Base-by-base conservation (phyloP, 306 rosid genomes). In the Rosa lucieae region DNA sequence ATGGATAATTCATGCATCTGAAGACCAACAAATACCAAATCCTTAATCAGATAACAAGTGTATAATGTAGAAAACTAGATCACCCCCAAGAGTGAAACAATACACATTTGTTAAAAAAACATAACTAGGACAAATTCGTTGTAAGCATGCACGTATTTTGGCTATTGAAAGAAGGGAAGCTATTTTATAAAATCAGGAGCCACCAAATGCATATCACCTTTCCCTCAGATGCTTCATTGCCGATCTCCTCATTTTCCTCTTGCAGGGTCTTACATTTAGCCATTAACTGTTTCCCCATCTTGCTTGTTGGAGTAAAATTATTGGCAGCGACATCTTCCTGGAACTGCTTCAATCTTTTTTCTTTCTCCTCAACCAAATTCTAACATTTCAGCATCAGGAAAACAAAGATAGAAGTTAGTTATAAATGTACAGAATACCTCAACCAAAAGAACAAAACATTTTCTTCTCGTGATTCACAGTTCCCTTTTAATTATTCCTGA, bases 171-270 rank as follows among this genome's bases (percentile, higher is more conserved):
- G 61, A 20, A 55, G 18, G 26, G 61, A 61, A 10, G 67, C 67
- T 61, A 59, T 10, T 26, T 18, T 13, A 61, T 10, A 59, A 59
- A 23, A 15, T 62, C 2, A 10, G 20, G 40, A 26, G 26, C 2
- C 26, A 55, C 26, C 9, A 48, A 26, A 70, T 6, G 21, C 35
- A 43, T 39, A 55, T 40, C 20, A 94, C 99, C 99, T 94, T 94
- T 72, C 92, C 99, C 87, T 94, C 99, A 23, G 97, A 86, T 85
- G 99, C 99, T 83, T 89, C 97, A 82, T 88, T 91, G 81, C 99
- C 99, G 53, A 94, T 92, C 88, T 94, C 98, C 78, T 94, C 97
- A 80, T 94, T 94, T 91, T 94, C 99, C 86, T 91, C 97, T 84
- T 94, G 99, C 82, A 94, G 86, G 29, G 97, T 94, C 86, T 87